phyloP scores from a whole-genome alignment of 331 rosid species.

The Pyrus hybrid region DNA sequence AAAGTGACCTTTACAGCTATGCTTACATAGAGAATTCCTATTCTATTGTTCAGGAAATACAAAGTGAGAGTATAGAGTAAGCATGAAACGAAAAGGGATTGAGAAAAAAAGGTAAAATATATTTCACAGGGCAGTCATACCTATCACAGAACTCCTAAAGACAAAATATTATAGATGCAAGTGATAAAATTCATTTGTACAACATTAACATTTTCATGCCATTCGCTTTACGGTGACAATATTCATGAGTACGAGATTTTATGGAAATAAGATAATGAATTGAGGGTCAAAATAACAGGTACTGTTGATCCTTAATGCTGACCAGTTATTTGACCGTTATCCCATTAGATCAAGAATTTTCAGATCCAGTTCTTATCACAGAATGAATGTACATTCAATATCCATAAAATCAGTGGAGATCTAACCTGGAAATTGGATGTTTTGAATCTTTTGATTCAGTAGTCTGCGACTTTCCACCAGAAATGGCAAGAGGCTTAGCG shows the following conservation, averaged over 20 bases:
- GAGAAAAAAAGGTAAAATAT: neutral
- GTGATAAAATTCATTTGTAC: too few species aligned
- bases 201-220: too few species aligned
- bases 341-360: neutral
- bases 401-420: conserved; percentile 4
- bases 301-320: neutral
- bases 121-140: neutral
- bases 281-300: too few species aligned
- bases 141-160: neutral
- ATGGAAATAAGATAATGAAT: too few species aligned
- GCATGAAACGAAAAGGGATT: neutral
- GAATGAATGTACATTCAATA: neutral
- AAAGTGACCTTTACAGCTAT: neutral
- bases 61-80: neutral
- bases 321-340: neutral
- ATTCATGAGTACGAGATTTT: too few species aligned
- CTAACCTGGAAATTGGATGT: conserved; percentile 70
- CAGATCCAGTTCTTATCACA: neutral
- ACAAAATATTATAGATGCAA: neutral
- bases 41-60: neutral
- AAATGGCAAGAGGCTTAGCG: conserved; percentile 46
- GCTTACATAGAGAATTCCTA: too few species aligned
- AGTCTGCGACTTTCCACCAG: conserved; percentile 36
- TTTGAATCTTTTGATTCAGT: conserved; percentile 55
- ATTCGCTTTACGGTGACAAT: too few species aligned